Conservation (phyloP, 23 red algal genomes). For the Gracilaria gracilis region DNA sequence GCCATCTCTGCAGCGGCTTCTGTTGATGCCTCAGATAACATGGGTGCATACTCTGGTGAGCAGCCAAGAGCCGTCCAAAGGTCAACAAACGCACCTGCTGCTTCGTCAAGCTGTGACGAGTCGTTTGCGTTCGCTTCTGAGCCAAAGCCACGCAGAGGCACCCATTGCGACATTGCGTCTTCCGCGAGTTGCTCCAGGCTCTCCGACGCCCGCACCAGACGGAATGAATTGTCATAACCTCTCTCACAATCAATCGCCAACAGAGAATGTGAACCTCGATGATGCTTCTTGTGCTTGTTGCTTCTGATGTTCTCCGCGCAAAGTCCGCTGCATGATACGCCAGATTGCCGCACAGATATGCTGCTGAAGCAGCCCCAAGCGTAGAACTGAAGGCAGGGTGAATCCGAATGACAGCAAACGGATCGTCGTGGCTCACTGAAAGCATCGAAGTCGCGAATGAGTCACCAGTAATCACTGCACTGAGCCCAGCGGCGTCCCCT, state of each 20-base stretch:
- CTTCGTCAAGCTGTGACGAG: conserved; percentile 30
- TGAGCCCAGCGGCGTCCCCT: conserved; percentile 18
- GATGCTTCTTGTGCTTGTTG: conserved; percentile 2
- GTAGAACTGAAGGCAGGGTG: conserved; percentile 69
- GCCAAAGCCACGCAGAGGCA: conserved; percentile 66
- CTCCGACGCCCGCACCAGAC: conserved; percentile 66
- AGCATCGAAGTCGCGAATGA: conserved; percentile 32
- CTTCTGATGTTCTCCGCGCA: conserved; percentile 29
- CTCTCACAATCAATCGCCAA: conserved; percentile 1
- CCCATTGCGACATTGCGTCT: conserved; percentile 80
- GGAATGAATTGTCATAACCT: conserved; percentile 56
- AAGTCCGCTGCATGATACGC: conserved; percentile 40
- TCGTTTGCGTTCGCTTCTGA: conserved; percentile 5
- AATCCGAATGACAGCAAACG: conserved; percentile 47
- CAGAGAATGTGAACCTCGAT: neutral
- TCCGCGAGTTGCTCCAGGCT: conserved; percentile 70
- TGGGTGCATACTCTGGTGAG: conserved; percentile 77
- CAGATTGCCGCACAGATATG: conserved; percentile 61
- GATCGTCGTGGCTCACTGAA: conserved; percentile 50
- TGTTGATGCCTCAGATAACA: conserved; percentile 79
- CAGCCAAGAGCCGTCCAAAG: conserved; percentile 73
- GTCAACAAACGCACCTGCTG: conserved; percentile 70
- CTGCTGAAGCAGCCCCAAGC: conserved; percentile 36
- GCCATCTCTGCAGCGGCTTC: conserved; percentile 80
- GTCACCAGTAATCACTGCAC: conserved; percentile 41